Evolutionary conservation across 495 filamentous ascomycete species (phyloP), one percentile per base, ranked within the genome.

Genomic region (Pseudoneurospora amorphoporcata): DNA sequence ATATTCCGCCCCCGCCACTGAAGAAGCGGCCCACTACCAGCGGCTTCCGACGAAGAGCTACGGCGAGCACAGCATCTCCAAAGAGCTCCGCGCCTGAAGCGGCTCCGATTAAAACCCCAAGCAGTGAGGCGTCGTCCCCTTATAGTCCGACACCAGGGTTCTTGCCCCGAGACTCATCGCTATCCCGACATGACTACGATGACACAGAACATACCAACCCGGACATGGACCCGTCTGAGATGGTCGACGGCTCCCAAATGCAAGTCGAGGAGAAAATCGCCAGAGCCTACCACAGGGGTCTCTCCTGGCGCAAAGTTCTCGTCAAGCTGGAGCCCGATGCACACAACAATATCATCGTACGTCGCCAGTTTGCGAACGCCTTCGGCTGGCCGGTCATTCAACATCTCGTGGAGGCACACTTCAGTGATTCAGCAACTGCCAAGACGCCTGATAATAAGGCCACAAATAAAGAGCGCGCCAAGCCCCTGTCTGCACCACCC

Each of bases 261-360:
- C 92, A 90, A 74, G 92, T 98, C 8, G 95, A 99, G 79, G 95
- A 99, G 78, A 98, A 98, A 79, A 99, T 99, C 71, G 95, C 95
- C 2, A 87, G 95, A 68, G 95, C 94, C 47, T 99, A 98, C 80
- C 95, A 99, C 79, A 87, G 88, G 8, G 92, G 91, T 74, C 82
- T 99, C 23, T 91, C 91, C 5, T 99, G 95, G 95, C 91, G 95
- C 12, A 99, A 99, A 79, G 95, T 98, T 3, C 88, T 99, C 10
- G 95, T 98, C 29, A 89, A 94, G 58, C 86, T 99, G 9, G 95
- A 99, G 79, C 95, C 95, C 1, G 95, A 99, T 84, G 95, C 95
- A 3, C 95, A 99, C 81, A 99, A 99, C 81, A 99, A 99, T 79
- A 95, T 99, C 72, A 91, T 97, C 72, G 95, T 99, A 23, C 91